phyloP scores from a whole-genome alignment of 2,329 filamentous ascomycete species.

The Fusarium albidum region DNA sequence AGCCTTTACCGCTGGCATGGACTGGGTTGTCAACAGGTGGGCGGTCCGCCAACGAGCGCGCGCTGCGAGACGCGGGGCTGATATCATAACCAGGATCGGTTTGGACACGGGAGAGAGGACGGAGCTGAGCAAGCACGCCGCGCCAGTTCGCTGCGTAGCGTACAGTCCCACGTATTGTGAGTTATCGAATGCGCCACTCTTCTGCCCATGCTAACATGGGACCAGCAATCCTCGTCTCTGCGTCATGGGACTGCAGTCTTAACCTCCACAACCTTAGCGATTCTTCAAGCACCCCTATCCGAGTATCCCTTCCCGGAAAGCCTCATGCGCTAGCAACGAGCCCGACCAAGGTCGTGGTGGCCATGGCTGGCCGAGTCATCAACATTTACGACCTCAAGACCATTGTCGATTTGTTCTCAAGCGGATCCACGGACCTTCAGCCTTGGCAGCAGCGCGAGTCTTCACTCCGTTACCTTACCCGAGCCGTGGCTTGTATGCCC shows the following conservation, averaged over 20 bases:
- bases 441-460: constrained; percentile 96
- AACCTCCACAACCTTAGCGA: constrained; percentile 77
- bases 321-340: constrained; percentile 86
- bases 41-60: constrained; percentile 4
- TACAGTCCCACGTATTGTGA: constrained; percentile 78
- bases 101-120: constrained; percentile 76
- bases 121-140: constrained; percentile 78
- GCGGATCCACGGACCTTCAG: constrained; percentile 60
- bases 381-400: constrained; percentile 90
- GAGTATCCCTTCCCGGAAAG: constrained; percentile 80
- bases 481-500: constrained; percentile 94
- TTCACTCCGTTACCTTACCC: constrained; percentile 94
- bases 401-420: constrained; percentile 63
- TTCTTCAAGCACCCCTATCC: constrained; percentile 63
- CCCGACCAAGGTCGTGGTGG: constrained; percentile 85
- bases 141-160: constrained; percentile 82
- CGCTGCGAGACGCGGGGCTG: constrained; percentile 10
- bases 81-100: constrained; percentile 61
- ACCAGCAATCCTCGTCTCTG: constrained; percentile 79
- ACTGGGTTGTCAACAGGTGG: constrained; percentile 83
- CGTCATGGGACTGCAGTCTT: constrained; percentile 92
- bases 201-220: constrained; percentile 23
- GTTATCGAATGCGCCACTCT: constrained; percentile 33
- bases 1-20: constrained; percentile 86
- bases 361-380: constrained; percentile 93